Evolutionary conservation across 1,284 basidiomycete genomes (phyloP).

Genomic region (Ganoderma sinense): DNA sequence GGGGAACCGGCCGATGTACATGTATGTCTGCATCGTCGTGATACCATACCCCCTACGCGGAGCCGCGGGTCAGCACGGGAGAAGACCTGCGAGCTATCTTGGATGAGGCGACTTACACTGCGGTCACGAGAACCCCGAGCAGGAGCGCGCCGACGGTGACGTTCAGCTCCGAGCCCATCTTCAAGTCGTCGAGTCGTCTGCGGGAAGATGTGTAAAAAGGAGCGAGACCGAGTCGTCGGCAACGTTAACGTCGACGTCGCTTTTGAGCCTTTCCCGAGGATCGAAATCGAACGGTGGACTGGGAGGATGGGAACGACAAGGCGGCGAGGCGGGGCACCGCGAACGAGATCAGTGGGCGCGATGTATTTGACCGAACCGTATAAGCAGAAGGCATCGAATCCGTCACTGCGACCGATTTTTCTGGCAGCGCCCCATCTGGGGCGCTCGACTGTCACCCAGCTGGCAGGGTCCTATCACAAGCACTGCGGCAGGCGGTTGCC

Average conservation of each 20-base stretch:
- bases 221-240: background rate
- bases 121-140: conserved; percentile 23
- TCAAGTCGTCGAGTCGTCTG: background rate
- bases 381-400: background rate
- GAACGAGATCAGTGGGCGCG: too few species aligned
- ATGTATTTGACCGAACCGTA: too few species aligned
- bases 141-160: conserved; percentile 25
- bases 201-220: background rate
- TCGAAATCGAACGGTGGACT: too few species aligned
- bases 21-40: conserved; percentile 28
- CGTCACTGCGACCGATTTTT: background rate
- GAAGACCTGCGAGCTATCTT: too few species aligned
- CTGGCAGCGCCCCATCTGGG: background rate
- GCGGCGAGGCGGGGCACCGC: too few species aligned
- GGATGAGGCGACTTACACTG: conserved; percentile 16
- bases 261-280: too few species aligned
- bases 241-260: too few species aligned
- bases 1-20: conserved; percentile 23
- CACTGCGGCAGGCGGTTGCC: too few species aligned
- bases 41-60: conserved; percentile 24
- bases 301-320: too few species aligned
- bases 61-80: background rate
- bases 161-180: conserved; percentile 12
- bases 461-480: too few species aligned
- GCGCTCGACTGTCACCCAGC: background rate